Evolutionary conservation across 1,139 yeast genomes (phyloP), one percentile per base, ranked within the genome.

Genomic region (Diutina scorzettiae): DNA sequence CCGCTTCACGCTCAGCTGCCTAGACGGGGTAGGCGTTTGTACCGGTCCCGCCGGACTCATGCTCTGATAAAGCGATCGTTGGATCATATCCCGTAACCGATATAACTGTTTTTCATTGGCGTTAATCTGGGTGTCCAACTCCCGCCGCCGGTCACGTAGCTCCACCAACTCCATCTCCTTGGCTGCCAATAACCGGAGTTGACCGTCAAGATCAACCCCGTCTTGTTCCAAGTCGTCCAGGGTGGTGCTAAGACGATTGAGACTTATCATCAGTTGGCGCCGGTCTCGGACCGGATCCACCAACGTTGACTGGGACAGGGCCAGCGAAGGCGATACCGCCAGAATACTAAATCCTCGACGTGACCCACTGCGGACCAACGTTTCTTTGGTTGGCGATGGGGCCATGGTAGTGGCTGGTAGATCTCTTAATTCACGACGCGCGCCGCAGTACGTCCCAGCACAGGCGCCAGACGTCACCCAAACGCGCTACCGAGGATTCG

Each of bases 131-230:
- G 21, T 8, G 17, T 34, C 28, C 2, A 34, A 8, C 4, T 23
- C 20, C n/a, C 39, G 39, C 7, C 28, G 28, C 3, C 19, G 27
- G 9, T 34, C 39, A 14, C 25, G 25, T 2, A 34, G 29, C 16
- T 34, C 39, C n/a, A 34, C 39, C 25, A 23, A 23, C 11, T 34
- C 39, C 27, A 23, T 12, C 9, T 34, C 39, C n/a, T 34, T 34
- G 19, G 23, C 9, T 8, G 39, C 39, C 25, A 34, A 23, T n/a
- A 34, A 23, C 9, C 39, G 39, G n/a, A 34, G 39, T 28, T 34
- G 39, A 11, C 9, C 19, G n/a, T 34, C 39, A n/a, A 34, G 21
- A 23, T 34, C 39, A 18, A 34, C n/a, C 5, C 12, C 14, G 24
- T 34, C 39, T 5, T 21, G 17, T 7, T 18, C 21, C 8, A 32